These are phyloP conservation scores for Harringtonia lauricola DNA, from an alignment of 2,329 filamentous ascomycete species.

Conservation along the genomic window DNA sequence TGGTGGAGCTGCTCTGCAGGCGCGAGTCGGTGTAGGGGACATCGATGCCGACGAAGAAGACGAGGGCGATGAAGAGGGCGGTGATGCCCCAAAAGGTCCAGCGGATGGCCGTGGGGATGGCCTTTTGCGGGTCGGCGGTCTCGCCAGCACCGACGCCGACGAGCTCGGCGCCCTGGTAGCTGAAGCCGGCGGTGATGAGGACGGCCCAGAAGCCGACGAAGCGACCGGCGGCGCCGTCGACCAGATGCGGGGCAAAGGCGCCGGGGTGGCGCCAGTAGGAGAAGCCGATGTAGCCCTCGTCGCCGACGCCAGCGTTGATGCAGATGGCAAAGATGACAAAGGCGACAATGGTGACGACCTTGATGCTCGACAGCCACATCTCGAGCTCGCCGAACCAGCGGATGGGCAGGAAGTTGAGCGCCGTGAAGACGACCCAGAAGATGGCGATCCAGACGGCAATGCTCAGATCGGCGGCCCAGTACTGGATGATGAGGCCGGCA, in stretches of 20 bases:
- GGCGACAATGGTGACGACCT: slow-evolving; percentile 62
- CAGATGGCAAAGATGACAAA: slow-evolving; percentile 70
- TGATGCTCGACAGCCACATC: slow-evolving; percentile 69
- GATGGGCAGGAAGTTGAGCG: slow-evolving; percentile 60
- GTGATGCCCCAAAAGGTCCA: slow-evolving; percentile 69
- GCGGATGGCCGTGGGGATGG: slow-evolving; percentile 59
- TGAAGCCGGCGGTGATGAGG: slow-evolving; percentile 57
- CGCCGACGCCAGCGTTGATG: slow-evolving; percentile 59
- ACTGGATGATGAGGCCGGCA: slow-evolving; percentile 64
- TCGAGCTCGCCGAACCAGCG: slow-evolving; percentile 66
- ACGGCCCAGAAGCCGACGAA: slow-evolving; percentile 62
- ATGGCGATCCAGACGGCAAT: slow-evolving; percentile 64
- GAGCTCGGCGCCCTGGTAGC: slow-evolving; percentile 63
- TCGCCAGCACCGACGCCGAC: slow-evolving; percentile 72
- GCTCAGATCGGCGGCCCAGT: slow-evolving; percentile 52
- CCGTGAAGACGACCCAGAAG: slow-evolving; percentile 61
- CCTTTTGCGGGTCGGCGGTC: slow-evolving; percentile 59
- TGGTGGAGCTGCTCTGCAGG: slow-evolving; percentile 36
- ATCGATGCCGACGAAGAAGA: slow-evolving; percentile 59
- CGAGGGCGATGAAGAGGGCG: slow-evolving; percentile 49
- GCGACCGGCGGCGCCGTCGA: slow-evolving; percentile 41
- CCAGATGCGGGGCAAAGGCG: slow-evolving; percentile 52
- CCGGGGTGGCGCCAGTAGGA: slow-evolving; percentile 59
- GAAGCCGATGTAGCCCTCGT: slow-evolving; percentile 64
- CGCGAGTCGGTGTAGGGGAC: slow-evolving; percentile 50